Conservation (phyloP, 805 yeast genomes). For the Yarrowia porcina region DNA sequence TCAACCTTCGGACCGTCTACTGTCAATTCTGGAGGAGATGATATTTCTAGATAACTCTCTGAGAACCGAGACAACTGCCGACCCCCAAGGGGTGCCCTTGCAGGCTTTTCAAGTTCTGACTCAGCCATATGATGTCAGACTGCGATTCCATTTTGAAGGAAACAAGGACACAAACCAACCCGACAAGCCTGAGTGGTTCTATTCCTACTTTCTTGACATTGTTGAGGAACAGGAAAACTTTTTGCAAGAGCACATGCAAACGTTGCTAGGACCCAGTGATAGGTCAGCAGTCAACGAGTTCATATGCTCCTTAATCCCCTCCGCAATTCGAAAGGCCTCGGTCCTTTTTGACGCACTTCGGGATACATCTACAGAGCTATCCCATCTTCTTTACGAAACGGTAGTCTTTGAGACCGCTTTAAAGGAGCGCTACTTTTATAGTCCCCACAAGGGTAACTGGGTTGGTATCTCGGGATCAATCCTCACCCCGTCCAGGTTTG, state of each 20-base stretch:
- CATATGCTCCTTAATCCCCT: constrained; percentile 48
- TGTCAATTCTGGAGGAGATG: constrained; percentile 1
- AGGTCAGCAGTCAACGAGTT: constrained; percentile 41
- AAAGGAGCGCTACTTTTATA: constrained; percentile 45
- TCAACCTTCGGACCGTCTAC: neutral
- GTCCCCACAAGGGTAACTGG: constrained; percentile 46
- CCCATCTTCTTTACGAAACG: constrained; percentile 58
- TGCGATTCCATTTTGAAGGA: constrained; percentile 59
- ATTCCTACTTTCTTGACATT: constrained; percentile 43
- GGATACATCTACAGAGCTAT: constrained; percentile 47
- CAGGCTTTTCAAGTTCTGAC: constrained; percentile 45
- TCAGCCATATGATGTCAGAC: constrained; percentile 47
- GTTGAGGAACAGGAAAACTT: constrained; percentile 38
- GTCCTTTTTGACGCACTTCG: constrained; percentile 34
- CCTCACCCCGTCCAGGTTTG: constrained; percentile 37
- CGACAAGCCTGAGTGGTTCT: constrained; percentile 71
- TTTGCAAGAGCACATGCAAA: constrained; percentile 33
- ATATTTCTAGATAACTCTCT: neutral
- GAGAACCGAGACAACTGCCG: neutral
- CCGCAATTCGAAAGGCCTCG: constrained; percentile 46
- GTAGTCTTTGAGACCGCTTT: constrained; percentile 56
- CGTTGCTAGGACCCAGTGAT: constrained; percentile 27
- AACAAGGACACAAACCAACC: constrained; percentile 57
- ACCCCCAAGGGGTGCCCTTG: constrained; percentile 11
- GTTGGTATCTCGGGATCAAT: constrained; percentile 43